Evolutionary conservation across 768 basidiomycete genomes (phyloP).

Genomic region (Suillus brevipes): DNA sequence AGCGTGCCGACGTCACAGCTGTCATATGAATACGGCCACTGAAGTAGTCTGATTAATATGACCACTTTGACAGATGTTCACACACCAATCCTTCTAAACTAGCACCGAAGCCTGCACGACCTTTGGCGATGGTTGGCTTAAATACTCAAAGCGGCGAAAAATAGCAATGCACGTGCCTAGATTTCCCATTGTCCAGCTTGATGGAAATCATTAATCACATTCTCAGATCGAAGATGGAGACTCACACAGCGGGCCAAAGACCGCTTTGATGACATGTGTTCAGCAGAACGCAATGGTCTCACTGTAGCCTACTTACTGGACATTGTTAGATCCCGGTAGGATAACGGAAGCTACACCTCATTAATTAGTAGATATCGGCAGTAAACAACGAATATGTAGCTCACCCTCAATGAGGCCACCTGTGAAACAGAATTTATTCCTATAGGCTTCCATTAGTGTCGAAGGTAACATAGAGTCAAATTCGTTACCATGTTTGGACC

Average conservation of each 20-base stretch:
- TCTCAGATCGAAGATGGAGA: neutral
- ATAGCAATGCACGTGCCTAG: constrained; percentile 20
- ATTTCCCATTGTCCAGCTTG: constrained; percentile 59
- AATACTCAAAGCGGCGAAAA: neutral
- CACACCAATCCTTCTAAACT: constrained; percentile 63
- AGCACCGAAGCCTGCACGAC: constrained; percentile 57
- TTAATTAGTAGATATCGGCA: neutral
- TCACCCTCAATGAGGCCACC: constrained; percentile 65
- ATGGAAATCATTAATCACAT: constrained; percentile 10
- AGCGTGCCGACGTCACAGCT: constrained; percentile 79
- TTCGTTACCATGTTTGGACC: constrained; percentile 31
- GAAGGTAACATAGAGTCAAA: neutral
- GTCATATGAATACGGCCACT: constrained; percentile 58
- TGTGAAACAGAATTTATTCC: constrained; percentile 81
- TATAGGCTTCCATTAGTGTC: constrained; percentile 8
- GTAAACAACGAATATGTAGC: neutral
- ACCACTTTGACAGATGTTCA: constrained; percentile 22
- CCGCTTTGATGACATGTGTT: constrained; percentile 29
- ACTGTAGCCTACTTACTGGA: constrained; percentile 24
- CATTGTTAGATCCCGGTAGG: constrained; percentile 44
- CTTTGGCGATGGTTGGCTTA: constrained; percentile 24
- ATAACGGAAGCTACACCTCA: constrained; percentile 34
- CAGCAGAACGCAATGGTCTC: constrained; percentile 4
- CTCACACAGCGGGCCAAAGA: constrained; percentile 50
- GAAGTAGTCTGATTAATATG: constrained; percentile 11